Base-by-base conservation (phyloP, 2,329 filamentous ascomycete genomes). In the Alternaria novae-zelandiae region DNA sequence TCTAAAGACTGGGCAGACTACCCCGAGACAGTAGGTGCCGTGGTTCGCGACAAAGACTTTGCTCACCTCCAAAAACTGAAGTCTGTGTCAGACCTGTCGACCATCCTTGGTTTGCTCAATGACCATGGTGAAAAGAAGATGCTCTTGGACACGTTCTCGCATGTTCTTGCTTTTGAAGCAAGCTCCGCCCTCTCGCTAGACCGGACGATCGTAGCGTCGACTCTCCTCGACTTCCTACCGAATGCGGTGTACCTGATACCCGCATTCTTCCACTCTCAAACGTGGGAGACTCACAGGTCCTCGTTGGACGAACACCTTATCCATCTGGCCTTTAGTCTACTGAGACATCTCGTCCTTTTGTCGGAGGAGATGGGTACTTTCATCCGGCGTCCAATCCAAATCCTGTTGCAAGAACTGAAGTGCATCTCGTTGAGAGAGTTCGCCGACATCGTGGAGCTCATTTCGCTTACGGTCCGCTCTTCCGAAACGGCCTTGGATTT, bases 401-500 rank as follows among this genome's bases (percentile, higher is more conserved):
- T 65, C 4, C 55, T 79, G 21, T 57, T 80, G 11, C 54, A 60
- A 5, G 65, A 72, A 25, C 32, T 79, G 21, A 70, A 64, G 20
- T 54, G 59, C 8, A 59, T 80, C 11, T 65, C 76, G 4, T 56
- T 78, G 4, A 54, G 70, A 44, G 44, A 59, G 3, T 77, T 79
- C 51, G 69, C 69, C 5, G 66, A 71, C 7, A 61, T 81, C 4
- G 71, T 81, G 15, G 74, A 80, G 64, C 69, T 78, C 9, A 67
- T 78, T 26, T 65, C 78, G 20, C 65, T 81, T 15, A 73, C 74
- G 2, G 70, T 79, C 11, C 65, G 69, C 11, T 74, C 71, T 17
- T 64, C 76, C 5, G 79, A 81, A 30, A 47, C 73, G n/a, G 72
- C 72, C 5, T 49, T 78, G 7, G 76, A 80, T 54, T 56, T 81